phyloP scores from a whole-genome alignment of 2,329 filamentous ascomycete species.

The Bipolaris bicolor region DNA sequence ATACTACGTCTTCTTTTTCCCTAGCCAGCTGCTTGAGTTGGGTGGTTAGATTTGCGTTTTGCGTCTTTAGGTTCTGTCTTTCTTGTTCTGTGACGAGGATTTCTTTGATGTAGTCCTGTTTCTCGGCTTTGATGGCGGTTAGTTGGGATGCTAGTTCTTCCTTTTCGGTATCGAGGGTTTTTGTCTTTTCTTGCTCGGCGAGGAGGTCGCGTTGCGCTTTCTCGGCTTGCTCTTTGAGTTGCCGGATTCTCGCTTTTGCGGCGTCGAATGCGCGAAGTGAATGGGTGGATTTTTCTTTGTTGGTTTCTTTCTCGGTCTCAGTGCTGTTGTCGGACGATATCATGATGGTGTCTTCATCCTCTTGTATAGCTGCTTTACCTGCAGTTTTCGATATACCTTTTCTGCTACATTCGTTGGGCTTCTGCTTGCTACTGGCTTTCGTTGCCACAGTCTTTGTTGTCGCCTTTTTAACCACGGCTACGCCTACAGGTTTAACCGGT shows the following conservation, averaged over 20 bases:
- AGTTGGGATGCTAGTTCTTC: too few relatives aligned
- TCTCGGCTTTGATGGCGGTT: too few relatives aligned
- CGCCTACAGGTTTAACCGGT: not conserved
- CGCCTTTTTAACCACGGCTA: too few relatives aligned
- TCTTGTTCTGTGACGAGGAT: too few relatives aligned
- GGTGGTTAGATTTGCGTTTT: too few relatives aligned
- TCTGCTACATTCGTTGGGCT: not conserved
- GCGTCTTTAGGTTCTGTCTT: too few relatives aligned
- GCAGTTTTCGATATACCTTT: not conserved
- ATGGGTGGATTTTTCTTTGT: not conserved
- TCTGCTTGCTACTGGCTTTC: not conserved
- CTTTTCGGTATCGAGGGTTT: not conserved
- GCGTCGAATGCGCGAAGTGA: not conserved
- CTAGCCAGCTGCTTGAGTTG: too few relatives aligned
- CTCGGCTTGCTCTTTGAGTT: not conserved
- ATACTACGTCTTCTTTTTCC: too few relatives aligned
- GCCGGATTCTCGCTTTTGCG: not conserved
- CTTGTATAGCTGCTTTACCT: not conserved
- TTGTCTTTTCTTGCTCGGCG: not conserved
- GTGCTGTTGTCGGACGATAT: conserved; percentile 5
- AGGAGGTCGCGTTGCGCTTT: not conserved
- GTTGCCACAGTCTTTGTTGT: not conserved
- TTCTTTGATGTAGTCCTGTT: too few relatives aligned
- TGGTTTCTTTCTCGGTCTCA: not conserved
- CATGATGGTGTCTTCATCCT: not conserved